Conservation (phyloP, 768 basidiomycete species). For the Amanita rubescens region DNA sequence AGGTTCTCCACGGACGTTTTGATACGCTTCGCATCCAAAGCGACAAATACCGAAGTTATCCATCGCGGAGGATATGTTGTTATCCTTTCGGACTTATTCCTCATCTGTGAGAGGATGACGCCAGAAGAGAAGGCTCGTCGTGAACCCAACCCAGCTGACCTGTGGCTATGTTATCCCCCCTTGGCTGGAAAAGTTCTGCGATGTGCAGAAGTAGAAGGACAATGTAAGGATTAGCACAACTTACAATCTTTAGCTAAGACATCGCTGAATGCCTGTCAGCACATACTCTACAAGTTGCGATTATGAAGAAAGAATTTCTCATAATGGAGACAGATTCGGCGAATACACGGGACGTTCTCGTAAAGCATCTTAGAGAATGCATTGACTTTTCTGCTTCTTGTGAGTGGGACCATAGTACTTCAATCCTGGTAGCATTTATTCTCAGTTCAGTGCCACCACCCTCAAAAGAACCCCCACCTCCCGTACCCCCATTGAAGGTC, state of each 20-base stretch:
- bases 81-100: conserved; percentile 87
- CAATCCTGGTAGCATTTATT: neutral
- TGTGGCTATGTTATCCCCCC: conserved; percentile 93
- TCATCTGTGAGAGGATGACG: conserved; percentile 82
- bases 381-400: conserved; percentile 72
- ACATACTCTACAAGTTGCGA: conserved; percentile 63
- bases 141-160: conserved; percentile 59
- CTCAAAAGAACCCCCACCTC: conserved; percentile 61
- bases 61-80: conserved; percentile 78
- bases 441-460: conserved; percentile 41
- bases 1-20: conserved; percentile 64
- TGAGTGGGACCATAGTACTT: conserved; percentile 31
- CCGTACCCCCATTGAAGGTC: conserved; percentile 40
- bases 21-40: conserved; percentile 70
- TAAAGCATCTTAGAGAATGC: conserved; percentile 72
- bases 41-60: conserved; percentile 68
- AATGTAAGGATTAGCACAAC: conserved; percentile 36
- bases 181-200: conserved; percentile 89
- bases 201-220: conserved; percentile 52
- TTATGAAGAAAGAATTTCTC: conserved; percentile 87
- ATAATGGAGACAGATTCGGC: conserved; percentile 54
- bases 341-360: conserved; percentile 52
- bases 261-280: conserved; percentile 32
- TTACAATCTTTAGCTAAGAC: neutral
- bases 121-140: conserved; percentile 48